phyloP scores from a whole-genome alignment of 2,329 filamentous ascomycete species.

The Fusarium virguliforme region DNA sequence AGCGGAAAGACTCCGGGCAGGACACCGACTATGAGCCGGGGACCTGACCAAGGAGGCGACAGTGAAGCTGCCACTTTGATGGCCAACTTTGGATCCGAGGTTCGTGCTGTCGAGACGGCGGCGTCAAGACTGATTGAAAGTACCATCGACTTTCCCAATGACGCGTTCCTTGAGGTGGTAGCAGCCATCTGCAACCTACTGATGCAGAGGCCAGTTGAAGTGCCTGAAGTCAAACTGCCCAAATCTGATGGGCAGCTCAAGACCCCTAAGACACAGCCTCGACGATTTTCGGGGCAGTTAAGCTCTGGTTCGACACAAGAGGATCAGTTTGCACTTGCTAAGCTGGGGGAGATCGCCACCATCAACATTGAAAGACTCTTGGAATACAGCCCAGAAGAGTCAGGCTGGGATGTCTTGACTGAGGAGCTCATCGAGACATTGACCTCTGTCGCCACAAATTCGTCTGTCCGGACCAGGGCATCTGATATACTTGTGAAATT shows the following conservation, averaged over 20 bases:
- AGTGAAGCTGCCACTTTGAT: conserved; percentile 68
- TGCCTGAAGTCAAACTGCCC: conserved; percentile 35
- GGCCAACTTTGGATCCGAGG: conserved; percentile 82
- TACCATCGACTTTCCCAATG: conserved; percentile 90
- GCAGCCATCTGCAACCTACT: conserved; percentile 82
- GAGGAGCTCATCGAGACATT: conserved; percentile 69
- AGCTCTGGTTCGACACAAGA: conserved; percentile 71
- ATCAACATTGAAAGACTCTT: conserved; percentile 85
- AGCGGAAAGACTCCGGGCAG: conserved; percentile 70
- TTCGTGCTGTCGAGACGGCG: conserved; percentile 90
- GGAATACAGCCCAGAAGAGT: conserved; percentile 74
- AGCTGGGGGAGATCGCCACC: conserved; percentile 79
- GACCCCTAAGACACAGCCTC: conserved; percentile 60
- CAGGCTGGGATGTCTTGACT: conserved; percentile 82
- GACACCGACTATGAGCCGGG: conserved; percentile 65
- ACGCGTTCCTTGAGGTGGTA: conserved; percentile 84
- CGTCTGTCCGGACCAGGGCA: conserved; percentile 72
- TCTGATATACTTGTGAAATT: conserved; percentile 76
- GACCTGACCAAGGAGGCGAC: conserved; percentile 65
- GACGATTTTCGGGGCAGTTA: conserved; percentile 63
- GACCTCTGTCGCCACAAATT: conserved; percentile 63
- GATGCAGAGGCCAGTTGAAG: conserved; percentile 56
- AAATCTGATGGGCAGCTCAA: conserved; percentile 53
- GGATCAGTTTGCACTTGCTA: conserved; percentile 79
- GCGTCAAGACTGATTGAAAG: conserved; percentile 91